phyloP scores from a whole-genome alignment of 768 basidiomycete genomes.

The Xerocomellus amylosporus region DNA sequence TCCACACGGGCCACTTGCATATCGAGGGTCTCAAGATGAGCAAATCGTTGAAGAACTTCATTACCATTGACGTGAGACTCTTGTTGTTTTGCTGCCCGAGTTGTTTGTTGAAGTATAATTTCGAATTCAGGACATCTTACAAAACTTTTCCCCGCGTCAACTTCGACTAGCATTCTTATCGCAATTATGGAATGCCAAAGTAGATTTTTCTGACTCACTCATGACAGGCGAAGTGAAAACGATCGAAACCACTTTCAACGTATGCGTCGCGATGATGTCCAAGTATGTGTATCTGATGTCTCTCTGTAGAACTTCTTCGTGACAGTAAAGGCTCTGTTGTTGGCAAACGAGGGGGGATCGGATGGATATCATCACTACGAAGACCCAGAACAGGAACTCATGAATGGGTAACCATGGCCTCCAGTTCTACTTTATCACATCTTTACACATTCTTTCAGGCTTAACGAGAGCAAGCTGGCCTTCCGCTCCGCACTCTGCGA shows the following conservation, averaged over 20 bases:
- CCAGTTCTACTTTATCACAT: slow-evolving; percentile 1
- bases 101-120: slow-evolving; percentile 2
- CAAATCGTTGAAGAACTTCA: slow-evolving; percentile 98
- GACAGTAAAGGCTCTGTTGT: slow-evolving; percentile 75
- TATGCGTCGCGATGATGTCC: slow-evolving; percentile 37
- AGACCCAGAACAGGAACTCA: slow-evolving; percentile 64
- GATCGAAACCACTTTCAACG: slow-evolving; percentile 82
- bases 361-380: slow-evolving; percentile 68
- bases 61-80: slow-evolving; percentile 81
- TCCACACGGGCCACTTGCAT: slow-evolving; percentile 97
- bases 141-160: slow-evolving; percentile 81
- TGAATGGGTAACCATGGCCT: slow-evolving; percentile 48
- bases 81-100: background rate
- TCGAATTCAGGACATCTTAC: slow-evolving; percentile 70
- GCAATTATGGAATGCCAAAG: slow-evolving; percentile 87
- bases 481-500: slow-evolving; percentile 91
- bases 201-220: slow-evolving; percentile 90
- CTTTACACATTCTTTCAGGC: slow-evolving; percentile 40
- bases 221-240: slow-evolving; percentile 88
- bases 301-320: slow-evolving; percentile 86
- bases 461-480: slow-evolving; percentile 67
- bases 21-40: slow-evolving; percentile 99
- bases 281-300: slow-evolving; percentile 1
- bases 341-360: slow-evolving; percentile 44
- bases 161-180: slow-evolving; percentile 88